These are phyloP conservation scores for Vicia faba DNA, from an alignment of 306 rosid species.

Conservation along the genomic window DNA sequence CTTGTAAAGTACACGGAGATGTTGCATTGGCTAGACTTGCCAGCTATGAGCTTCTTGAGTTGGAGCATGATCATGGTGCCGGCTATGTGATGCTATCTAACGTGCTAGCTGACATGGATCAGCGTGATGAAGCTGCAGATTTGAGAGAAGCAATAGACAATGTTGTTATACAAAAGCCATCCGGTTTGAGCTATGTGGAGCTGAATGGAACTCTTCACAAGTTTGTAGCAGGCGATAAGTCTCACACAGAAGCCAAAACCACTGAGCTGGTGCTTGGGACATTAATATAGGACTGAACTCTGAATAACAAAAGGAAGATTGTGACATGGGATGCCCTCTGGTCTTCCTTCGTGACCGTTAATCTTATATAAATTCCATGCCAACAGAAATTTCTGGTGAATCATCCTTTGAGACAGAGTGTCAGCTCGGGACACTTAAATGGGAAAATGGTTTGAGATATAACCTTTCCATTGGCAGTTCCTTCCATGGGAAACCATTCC, in stretches of 20 bases:
- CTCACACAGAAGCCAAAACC: background rate
- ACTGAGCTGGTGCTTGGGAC: slow-evolving; percentile 42
- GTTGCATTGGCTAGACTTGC: slow-evolving; percentile 44
- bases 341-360: background rate
- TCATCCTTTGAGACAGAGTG: slow-evolving; percentile 15
- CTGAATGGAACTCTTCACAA: slow-evolving; percentile 42
- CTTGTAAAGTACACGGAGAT: slow-evolving; percentile 47
- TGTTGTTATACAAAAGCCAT: slow-evolving; percentile 48
- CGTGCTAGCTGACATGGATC: slow-evolving; percentile 38
- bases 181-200: slow-evolving; percentile 57
- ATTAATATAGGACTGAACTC: slow-evolving; percentile 36
- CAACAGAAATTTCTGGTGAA: slow-evolving; percentile 41
- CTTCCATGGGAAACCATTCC: slow-evolving; percentile 36
- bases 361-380: slow-evolving; percentile 15
- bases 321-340: background rate
- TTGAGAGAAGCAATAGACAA: slow-evolving; percentile 45
- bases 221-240: slow-evolving; percentile 40
- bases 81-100: slow-evolving; percentile 45
- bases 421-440: slow-evolving; percentile 32
- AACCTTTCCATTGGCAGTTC: slow-evolving; percentile 29
- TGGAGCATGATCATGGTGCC: slow-evolving; percentile 53
- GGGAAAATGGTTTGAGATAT: slow-evolving; percentile 39
- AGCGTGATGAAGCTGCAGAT: slow-evolving; percentile 47
- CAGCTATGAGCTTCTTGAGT: slow-evolving; percentile 44
- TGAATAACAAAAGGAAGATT: slow-evolving; percentile 2